These are phyloP conservation scores for Primulina huaijiensis DNA, from an alignment of 257 asterid species.

Conservation along the genomic window DNA sequence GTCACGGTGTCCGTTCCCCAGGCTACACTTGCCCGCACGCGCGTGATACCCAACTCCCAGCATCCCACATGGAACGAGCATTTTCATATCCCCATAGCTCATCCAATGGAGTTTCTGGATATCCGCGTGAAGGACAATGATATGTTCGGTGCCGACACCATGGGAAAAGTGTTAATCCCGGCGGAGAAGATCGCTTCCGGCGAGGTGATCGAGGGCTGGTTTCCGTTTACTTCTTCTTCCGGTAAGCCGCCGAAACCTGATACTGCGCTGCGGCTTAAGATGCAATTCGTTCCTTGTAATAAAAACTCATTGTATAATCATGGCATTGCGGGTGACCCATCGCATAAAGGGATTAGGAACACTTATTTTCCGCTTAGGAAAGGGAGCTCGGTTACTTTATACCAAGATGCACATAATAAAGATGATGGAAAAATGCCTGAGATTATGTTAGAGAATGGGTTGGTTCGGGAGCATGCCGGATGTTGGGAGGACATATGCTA, in stretches of 20 bases:
- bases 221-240: conserved; percentile 32
- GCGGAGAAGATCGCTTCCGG: conserved; percentile 51
- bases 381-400: conserved; percentile 66
- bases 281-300: conserved; percentile 55
- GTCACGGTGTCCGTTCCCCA: conserved; percentile 75
- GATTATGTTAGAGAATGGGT: conserved; percentile 56
- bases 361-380: conserved; percentile 77
- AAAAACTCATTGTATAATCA: conserved; percentile 49
- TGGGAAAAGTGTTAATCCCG: conserved; percentile 61
- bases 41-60: conserved; percentile 63
- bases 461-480: conserved; percentile 34
- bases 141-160: conserved; percentile 63
- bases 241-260: conserved; percentile 59
- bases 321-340: conserved; percentile 75
- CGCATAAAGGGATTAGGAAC: conserved; percentile 46
- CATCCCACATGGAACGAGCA: conserved; percentile 75
- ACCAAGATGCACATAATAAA: conserved; percentile 80
- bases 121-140: conserved; percentile 73
- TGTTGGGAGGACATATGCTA: conserved; percentile 94
- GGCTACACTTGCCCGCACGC: conserved; percentile 79
- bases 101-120: conserved; percentile 50
- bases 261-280: conserved; percentile 45
- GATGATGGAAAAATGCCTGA: conserved; percentile 42
- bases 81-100: conserved; percentile 61
- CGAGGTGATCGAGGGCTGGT: conserved; percentile 45